Conservation (phyloP, 2,329 filamentous ascomycete species). For the Bisporella sp. region DNA sequence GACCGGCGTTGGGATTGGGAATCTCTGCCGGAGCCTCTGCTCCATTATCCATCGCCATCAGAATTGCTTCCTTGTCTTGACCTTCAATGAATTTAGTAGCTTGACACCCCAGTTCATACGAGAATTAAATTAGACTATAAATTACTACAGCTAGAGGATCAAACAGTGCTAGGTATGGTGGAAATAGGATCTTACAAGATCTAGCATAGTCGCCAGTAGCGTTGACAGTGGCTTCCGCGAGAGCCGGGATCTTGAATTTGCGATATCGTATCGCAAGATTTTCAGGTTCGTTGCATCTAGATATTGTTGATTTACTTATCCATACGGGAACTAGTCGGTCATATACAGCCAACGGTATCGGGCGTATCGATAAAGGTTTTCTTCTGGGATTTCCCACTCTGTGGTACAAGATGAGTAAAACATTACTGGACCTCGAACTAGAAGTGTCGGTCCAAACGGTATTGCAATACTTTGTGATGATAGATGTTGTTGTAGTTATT, state of each 20-base stretch:
- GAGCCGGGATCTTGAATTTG: conserved; percentile 20
- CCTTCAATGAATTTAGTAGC: conserved; percentile 14
- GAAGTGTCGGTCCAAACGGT: no score
- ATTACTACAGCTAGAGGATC: neutral
- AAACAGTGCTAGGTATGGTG: neutral
- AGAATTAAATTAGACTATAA: conserved; percentile 2
- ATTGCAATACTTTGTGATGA: no score
- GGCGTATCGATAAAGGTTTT: conserved; percentile 21
- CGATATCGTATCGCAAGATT: conserved; percentile 23
- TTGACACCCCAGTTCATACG: conserved; percentile 11
- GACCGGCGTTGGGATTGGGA: conserved; percentile 15
- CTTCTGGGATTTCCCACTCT: conserved; percentile 11
- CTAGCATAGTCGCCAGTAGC: conserved; percentile 8
- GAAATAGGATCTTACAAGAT: conserved; percentile 11
- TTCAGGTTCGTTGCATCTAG: conserved; percentile 19
- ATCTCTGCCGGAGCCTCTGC: conserved; percentile 14
- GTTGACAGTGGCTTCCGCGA: conserved; percentile 16
- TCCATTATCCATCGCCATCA: conserved; percentile 18
- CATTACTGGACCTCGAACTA: conserved; percentile 2
- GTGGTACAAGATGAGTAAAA: neutral
- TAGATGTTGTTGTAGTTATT: no score
- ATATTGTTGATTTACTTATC: conserved; percentile 7
- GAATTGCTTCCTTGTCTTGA: conserved; percentile 15
- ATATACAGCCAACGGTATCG: conserved; percentile 23
- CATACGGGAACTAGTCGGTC: neutral